A percentile compares a stretch with the other conserved stretches of the same genome.
Evolutionary conservation across 2,329 filamentous ascomycete genomes (phyloP).

Genomic region (Epichloe coenophiala): DNA sequence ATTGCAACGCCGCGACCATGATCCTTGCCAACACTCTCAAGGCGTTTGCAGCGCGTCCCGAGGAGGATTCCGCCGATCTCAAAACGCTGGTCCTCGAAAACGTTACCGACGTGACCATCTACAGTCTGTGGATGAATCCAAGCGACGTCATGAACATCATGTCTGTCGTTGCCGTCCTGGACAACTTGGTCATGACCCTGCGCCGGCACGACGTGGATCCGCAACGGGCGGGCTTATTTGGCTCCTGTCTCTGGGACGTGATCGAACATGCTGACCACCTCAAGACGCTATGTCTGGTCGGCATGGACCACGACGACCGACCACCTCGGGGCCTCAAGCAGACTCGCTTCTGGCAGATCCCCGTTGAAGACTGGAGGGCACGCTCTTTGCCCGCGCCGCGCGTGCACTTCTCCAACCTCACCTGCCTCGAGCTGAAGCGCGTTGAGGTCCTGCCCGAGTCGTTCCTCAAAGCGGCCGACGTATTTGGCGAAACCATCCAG

Average conservation of each 20-base stretch:
- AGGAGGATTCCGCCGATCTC: constrained; percentile 29
- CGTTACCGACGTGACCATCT: constrained; percentile 32
- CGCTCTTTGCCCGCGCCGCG: constrained; percentile 24
- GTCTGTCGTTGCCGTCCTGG: constrained; percentile 24
- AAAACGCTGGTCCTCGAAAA: constrained; percentile 36
- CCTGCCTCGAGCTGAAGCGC: constrained; percentile 29
- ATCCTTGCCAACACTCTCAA: constrained; percentile 40
- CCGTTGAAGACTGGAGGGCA: constrained; percentile 25
- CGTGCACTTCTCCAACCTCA: constrained; percentile 23
- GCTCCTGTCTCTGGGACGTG: constrained; percentile 34
- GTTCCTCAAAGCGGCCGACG: constrained; percentile 20
- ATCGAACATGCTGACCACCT: constrained; percentile 31
- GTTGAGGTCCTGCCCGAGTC: constrained; percentile 24
- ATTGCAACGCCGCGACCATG: constrained; percentile 33
- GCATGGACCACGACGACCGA: constrained; percentile 28
- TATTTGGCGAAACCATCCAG: constrained; percentile 24
- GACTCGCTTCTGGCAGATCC: constrained; percentile 22
- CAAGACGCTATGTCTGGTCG: constrained; percentile 33
- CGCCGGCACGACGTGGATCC: constrained; percentile 29
- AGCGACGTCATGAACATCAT: constrained; percentile 37
- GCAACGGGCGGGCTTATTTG: constrained; percentile 24
- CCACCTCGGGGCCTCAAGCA: constrained; percentile 23
- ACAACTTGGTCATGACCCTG: constrained; percentile 32
- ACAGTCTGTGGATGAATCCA: constrained; percentile 36
- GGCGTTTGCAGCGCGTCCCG: constrained; percentile 29